Conservation (phyloP, 148 eudicot genomes). For the Camellia japonica region DNA sequence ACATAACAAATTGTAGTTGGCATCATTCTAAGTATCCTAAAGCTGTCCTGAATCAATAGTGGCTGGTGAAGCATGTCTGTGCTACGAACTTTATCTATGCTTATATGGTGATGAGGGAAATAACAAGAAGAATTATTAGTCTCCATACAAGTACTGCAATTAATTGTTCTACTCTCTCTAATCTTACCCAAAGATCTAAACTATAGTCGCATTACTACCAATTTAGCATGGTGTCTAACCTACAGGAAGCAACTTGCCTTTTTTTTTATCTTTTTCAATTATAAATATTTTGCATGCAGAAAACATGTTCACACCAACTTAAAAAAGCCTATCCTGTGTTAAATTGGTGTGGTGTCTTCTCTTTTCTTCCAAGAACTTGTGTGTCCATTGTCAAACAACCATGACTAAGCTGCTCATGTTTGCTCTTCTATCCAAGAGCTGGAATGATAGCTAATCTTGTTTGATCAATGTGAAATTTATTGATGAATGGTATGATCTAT, state of each 20-base stretch:
- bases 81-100: background rate
- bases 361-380: background rate
- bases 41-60: background rate
- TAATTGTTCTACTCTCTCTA: background rate
- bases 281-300: background rate
- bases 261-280: background rate
- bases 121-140: background rate
- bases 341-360: background rate
- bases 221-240: background rate
- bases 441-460: background rate
- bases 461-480: background rate
- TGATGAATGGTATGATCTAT: background rate
- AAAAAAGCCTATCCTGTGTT: background rate
- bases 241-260: background rate
- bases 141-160: background rate
- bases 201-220: background rate
- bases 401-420: background rate
- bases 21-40: background rate
- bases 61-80: background rate
- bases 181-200: background rate
- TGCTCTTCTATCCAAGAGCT: slow-evolving; percentile 2
- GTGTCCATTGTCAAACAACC: background rate
- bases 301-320: background rate
- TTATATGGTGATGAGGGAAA: background rate
- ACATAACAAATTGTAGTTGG: background rate